Conservation (phyloP, 768 basidiomycete species). For the Russula griseocarnosa region DNA sequence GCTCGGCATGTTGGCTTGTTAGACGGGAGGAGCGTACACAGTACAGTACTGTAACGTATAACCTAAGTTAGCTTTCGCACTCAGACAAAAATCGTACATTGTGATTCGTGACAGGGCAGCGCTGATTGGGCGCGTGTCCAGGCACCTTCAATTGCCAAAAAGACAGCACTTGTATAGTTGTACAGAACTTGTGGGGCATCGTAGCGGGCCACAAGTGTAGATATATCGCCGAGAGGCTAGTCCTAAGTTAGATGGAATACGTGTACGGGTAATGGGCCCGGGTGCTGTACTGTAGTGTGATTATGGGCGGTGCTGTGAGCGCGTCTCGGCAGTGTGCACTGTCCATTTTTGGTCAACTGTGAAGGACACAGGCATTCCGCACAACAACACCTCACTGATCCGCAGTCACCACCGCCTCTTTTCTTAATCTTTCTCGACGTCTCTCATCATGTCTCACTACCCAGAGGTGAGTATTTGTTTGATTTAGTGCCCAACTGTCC, state of each 20-base stretch:
- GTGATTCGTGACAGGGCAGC: too few relatives aligned
- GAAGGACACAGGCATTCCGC: too few relatives aligned
- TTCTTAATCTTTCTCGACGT: not conserved
- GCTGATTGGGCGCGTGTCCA: not conserved
- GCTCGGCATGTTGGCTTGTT: not conserved
- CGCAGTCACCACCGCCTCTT: conserved; percentile 3
- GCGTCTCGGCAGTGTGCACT: not conserved
- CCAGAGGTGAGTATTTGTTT: conserved; percentile 36
- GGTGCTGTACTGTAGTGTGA: too few relatives aligned
- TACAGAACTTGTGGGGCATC: too few relatives aligned
- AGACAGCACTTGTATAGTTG: too few relatives aligned
- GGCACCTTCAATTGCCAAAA: not conserved
- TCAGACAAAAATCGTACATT: not conserved
- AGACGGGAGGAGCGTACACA: not conserved
- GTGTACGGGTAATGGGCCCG: too few relatives aligned
- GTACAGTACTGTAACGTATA: too few relatives aligned
- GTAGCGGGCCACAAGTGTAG: not conserved
- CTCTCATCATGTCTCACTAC: conserved; percentile 40
- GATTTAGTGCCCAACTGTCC: not conserved
- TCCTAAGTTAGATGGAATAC: too few relatives aligned
- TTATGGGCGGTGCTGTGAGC: not conserved
- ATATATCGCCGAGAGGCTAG: too few relatives aligned
- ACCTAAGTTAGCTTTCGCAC: not conserved
- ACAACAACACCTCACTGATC: not conserved
- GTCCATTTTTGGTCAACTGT: not conserved